Base-by-base conservation (phyloP, 2,329 filamentous ascomycete genomes). In the Paraconiothyrium sp. region DNA sequence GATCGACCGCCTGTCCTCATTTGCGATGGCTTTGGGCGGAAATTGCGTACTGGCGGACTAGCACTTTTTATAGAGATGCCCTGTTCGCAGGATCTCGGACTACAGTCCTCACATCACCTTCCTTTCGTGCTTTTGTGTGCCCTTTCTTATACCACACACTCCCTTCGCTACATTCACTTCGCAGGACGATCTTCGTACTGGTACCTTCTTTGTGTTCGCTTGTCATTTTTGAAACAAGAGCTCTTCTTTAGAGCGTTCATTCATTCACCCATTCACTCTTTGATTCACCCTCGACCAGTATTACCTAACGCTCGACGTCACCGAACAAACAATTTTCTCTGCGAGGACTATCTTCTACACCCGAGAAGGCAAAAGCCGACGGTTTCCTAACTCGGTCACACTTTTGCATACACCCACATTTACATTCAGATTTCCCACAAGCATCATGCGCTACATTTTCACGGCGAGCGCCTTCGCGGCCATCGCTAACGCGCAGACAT, bases 401-500 rank as follows among this genome's bases (percentile, higher is more conserved):
- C 39, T 22, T 55, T 48, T 44, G 27, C 32, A 59, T 62, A 47
- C 43, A 49, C 44, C 54, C 41, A 51, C 47, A 51, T 52, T 34
- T 34, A 43, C 20, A 49, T 50, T 24, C 16, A 30, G 20, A 30
- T 41, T 37, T 39, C 47, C 41, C 54, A 54, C 49, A 61, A 46
- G 44, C 66, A 66, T 32, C 35, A 77, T 78, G 76, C 75, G 69
- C 60, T 59, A 69, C 37, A 72, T 69, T 54, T 52, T 70, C 49
- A 67, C 67, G 7, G 66, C 68, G 34, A 72, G 74, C 64, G 74
- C 75, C 14, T 63, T 82, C 58, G 72, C 72, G 32, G 68, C 70
- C 57, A 55, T 78, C 24, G 72, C 73, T 59, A 72, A 65, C n/a
- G 81, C 77, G 30, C 81, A 83, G 67, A 83, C 81, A 57, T 82